Percentiles rank a stretch among this genome's conserved stretches.
These are phyloP conservation scores for Inga laurina DNA, from an alignment of 306 rosid species.

Conservation along the genomic window DNA sequence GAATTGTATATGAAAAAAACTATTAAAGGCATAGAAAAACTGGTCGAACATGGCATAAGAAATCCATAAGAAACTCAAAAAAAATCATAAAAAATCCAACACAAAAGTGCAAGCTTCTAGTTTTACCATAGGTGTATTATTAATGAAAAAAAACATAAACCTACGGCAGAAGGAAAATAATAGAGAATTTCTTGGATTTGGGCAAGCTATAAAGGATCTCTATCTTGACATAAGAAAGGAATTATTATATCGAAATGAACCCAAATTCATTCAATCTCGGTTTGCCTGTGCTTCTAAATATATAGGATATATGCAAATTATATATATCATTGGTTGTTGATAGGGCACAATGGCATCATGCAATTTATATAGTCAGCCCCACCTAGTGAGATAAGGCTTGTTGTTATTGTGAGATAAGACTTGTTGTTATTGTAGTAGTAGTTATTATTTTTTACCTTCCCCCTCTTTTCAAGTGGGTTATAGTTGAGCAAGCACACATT, in stretches of 20 bases:
- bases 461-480: background rate
- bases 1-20: constrained; percentile 31
- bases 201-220: background rate
- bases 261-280: background rate
- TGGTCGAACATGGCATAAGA: constrained; percentile 14
- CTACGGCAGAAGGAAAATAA: background rate
- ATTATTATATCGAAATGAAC: background rate
- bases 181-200: background rate
- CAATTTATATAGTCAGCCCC: too few species aligned
- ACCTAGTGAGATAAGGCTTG: too few species aligned
- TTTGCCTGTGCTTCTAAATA: background rate
- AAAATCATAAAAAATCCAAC: constrained; percentile 12
- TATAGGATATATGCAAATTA: background rate
- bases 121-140: background rate
- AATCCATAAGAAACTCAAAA: background rate
- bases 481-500: background rate
- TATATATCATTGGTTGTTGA: background rate
- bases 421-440: too few species aligned
- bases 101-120: background rate
- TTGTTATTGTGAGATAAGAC: too few species aligned
- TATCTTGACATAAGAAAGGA: background rate
- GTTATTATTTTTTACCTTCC: background rate
- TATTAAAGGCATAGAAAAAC: constrained; percentile 14
- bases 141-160: background rate
- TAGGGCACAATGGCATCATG: too few species aligned